A percentile compares a stretch with the other conserved stretches of the same genome.
Evolutionary conservation across 306 rosid species (phyloP).

Genomic region (Lagenaria siceraria): DNA sequence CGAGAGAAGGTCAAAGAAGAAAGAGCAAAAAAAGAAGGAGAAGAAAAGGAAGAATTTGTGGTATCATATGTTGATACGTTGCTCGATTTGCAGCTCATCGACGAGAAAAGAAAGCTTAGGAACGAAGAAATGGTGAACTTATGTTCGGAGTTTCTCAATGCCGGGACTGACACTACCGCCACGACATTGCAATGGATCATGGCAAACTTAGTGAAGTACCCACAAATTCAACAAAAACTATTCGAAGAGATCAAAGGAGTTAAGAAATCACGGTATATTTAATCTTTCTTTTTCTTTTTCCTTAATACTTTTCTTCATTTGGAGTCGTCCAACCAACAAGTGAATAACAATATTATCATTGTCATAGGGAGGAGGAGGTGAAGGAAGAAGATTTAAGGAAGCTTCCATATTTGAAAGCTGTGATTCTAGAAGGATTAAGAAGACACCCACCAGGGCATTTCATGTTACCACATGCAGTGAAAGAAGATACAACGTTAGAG

Average conservation of each 20-base stretch:
- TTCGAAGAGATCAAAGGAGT: not conserved
- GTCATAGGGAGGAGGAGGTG: not conserved
- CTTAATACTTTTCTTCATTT: no score
- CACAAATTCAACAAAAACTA: not conserved
- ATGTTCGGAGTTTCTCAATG: slow-evolving; percentile 4
- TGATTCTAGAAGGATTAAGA: slow-evolving; percentile 8
- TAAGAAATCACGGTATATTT: not conserved
- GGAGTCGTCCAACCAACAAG: no score
- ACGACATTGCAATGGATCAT: slow-evolving; percentile 10
- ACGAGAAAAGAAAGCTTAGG: not conserved
- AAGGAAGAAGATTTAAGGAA: slow-evolving; percentile 8
- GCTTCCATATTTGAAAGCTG: slow-evolving; percentile 7
- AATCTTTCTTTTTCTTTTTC: no score
- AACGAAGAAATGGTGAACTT: not conserved
- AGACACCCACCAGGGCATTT: slow-evolving; percentile 9
- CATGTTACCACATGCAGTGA: slow-evolving; percentile 5
- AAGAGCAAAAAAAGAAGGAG: not conserved
- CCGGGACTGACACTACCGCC: not conserved
- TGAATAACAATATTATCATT: no score
- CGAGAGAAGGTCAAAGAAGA: not conserved
- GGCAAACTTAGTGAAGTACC: slow-evolving; percentile 10
- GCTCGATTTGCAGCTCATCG: not conserved
- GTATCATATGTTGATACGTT: slow-evolving; percentile 19
- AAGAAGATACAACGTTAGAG: not conserved
- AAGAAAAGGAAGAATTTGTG: not conserved